These are phyloP conservation scores for Amaranthus palmeri DNA, from an alignment of 148 eudicot species.

Conservation along the genomic window DNA sequence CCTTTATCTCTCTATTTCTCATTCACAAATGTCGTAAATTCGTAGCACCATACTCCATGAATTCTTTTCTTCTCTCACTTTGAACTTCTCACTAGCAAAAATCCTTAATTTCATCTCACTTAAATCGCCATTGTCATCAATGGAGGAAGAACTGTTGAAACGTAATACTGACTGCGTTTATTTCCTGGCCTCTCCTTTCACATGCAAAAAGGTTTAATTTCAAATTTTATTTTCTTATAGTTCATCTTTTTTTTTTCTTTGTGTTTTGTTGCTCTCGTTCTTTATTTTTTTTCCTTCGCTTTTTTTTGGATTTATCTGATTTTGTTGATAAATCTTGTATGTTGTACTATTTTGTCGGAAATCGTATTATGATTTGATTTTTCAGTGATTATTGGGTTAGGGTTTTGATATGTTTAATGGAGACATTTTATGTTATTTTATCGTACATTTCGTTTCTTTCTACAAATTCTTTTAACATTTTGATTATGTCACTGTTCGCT, in stretches of 20 bases:
- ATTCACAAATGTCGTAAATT: conserved; percentile 10
- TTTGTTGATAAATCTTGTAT: conserved; percentile 1
- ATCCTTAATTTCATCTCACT: not conserved
- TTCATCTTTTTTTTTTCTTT: not conserved
- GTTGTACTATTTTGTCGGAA: not conserved
- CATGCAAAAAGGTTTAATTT: conserved; percentile 62
- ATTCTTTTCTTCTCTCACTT: not conserved
- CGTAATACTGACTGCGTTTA: conserved; percentile 65
- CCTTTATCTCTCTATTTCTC: not conserved
- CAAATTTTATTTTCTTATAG: not conserved
- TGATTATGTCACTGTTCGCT: not conserved
- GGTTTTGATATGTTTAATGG: not conserved
- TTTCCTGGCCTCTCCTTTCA: conserved; percentile 70
- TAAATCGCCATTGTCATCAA: not conserved
- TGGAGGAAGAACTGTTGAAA: conserved; percentile 41
- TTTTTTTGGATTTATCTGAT: not conserved
- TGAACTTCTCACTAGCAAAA: conserved; percentile 8
- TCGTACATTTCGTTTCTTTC: not conserved
- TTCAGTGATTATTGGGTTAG: conserved; percentile 12
- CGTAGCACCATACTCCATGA: conserved; percentile 6
- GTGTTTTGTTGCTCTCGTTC: not conserved
- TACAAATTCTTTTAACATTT: not conserved
- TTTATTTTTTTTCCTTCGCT: not conserved
- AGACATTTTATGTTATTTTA: not conserved
- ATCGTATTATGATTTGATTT: not conserved